Conservation (phyloP, 202 grass and related monocot genomes). For the Panicum hallii region DNA sequence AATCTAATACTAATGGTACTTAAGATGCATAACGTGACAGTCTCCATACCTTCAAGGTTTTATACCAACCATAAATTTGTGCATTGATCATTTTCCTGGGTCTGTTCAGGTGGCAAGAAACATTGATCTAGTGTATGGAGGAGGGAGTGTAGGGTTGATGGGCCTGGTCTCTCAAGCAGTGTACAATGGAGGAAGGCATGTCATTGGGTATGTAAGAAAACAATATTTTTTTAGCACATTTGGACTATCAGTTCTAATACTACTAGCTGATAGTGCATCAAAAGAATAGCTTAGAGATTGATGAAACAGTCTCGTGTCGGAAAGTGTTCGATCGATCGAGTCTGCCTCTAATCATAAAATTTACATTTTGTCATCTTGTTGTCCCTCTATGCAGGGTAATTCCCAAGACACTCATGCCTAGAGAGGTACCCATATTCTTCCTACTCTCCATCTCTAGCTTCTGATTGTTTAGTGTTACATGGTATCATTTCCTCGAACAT, state of each 20-base stretch:
- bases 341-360: conserved; percentile 27
- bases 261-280: not conserved
- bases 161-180: conserved; percentile 67
- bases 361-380: conserved; percentile 34
- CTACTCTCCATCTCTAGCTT: conserved; percentile 2
- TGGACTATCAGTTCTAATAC: not conserved
- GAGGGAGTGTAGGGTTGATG: conserved; percentile 66
- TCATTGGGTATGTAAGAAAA: conserved; percentile 51
- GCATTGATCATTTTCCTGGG: not conserved
- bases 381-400: conserved; percentile 60
- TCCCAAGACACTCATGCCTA: conserved; percentile 72
- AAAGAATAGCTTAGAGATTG: conserved; percentile 20
- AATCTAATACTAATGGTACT: not conserved
- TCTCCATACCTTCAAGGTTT: not conserved
- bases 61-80: not conserved
- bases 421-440: conserved; percentile 57
- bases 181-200: conserved; percentile 65
- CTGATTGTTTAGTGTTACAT: conserved; percentile 7
- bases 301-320: not conserved
- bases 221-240: conserved; percentile 13
- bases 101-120: conserved; percentile 54
- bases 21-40: not conserved
- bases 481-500: conserved; percentile 26
- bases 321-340: conserved; percentile 39
- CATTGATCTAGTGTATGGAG: conserved; percentile 73